Evolutionary conservation across 768 basidiomycete species (phyloP), one percentile per base, ranked within the genome.

Genomic region (Rubroboletus pulcherrimus): DNA sequence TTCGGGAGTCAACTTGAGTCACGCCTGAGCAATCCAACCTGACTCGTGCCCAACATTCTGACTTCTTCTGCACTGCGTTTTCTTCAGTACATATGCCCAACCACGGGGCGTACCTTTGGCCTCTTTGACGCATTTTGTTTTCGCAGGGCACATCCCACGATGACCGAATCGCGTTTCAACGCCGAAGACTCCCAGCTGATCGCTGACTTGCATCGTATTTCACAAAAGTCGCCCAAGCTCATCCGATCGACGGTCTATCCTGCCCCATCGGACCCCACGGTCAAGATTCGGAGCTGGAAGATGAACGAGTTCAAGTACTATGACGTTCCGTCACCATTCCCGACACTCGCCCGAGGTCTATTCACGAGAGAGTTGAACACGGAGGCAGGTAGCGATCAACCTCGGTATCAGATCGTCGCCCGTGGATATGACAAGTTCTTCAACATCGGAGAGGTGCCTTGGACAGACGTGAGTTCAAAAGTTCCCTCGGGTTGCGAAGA

Each of bases 391-490:
- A 65, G 70, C 41, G 69, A 65, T 38, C 73, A 69, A 78, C 63
- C 57, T 46, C 68, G 66, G 50, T 71, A 77, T 56, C 75, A 85
- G 53, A 94, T 99, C 54, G 85, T 97, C 1, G 88, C 82, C 0
- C 77, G 97, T 44, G 97, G 96, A 0, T 98, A 99, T 68, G 97
- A 98, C 77, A 99, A 99, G 75, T 98, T 99, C 73, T 98, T 98
- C 78, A 98, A 97, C 67, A 91, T 97, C 31, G 91, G 87, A 4
- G 97, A 99, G 70, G 93, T 98, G 5, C 91, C 88, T 3, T 98
- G 95, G 93, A 95, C 89, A 1, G 85, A 85, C 54, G 96, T 96
- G 66, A 63, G 90, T 76, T 9, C 21, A 9, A 31, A 31, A 26
- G 19, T 39, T 47, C 33, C 38, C 24, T 40, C 12, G 9, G 5